Conservation (phyloP, 768 basidiomycete genomes). For the Rickenella mellea region DNA sequence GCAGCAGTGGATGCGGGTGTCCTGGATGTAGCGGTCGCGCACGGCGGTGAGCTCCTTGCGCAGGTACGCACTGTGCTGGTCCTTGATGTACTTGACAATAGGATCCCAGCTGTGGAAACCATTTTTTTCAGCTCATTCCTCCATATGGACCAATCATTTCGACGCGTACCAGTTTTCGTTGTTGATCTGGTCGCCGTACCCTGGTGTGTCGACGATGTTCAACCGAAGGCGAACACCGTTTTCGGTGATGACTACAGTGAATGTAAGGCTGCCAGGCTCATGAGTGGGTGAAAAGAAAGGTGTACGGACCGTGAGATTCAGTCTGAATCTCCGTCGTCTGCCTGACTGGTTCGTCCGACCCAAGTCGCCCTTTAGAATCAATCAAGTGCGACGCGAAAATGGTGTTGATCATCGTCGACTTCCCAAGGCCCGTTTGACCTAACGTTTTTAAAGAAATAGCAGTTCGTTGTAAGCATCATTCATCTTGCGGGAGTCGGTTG, state of each 20-base stretch:
- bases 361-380: slow-evolving; percentile 91
- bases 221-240: slow-evolving; percentile 90
- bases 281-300: neutral
- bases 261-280: neutral
- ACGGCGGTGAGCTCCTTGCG: slow-evolving; percentile 98
- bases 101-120: slow-evolving; percentile 90
- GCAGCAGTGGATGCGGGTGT: slow-evolving; percentile 97
- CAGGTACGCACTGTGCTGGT: slow-evolving; percentile 97
- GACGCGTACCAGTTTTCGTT: slow-evolving; percentile 87
- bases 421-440: slow-evolving; percentile 98
- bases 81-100: slow-evolving; percentile 98
- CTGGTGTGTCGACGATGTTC: slow-evolving; percentile 98
- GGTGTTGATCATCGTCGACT: slow-evolving; percentile 98
- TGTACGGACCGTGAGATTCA: slow-evolving; percentile 75
- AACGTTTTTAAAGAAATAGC: slow-evolving; percentile 2
- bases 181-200: slow-evolving; percentile 97
- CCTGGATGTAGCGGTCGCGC: slow-evolving; percentile 96
- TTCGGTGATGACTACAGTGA: slow-evolving; percentile 75
- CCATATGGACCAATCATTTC: neutral
- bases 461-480: neutral
- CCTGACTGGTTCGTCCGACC: slow-evolving; percentile 79
- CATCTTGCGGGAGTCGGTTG: neutral
- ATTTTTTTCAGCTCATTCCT: no score
- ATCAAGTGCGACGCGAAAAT: slow-evolving; percentile 98
- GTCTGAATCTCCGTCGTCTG: slow-evolving; percentile 97